Evolutionary conservation across 1,284 basidiomycete genomes (phyloP).

Genomic region (Macrocystidia cucumis): DNA sequence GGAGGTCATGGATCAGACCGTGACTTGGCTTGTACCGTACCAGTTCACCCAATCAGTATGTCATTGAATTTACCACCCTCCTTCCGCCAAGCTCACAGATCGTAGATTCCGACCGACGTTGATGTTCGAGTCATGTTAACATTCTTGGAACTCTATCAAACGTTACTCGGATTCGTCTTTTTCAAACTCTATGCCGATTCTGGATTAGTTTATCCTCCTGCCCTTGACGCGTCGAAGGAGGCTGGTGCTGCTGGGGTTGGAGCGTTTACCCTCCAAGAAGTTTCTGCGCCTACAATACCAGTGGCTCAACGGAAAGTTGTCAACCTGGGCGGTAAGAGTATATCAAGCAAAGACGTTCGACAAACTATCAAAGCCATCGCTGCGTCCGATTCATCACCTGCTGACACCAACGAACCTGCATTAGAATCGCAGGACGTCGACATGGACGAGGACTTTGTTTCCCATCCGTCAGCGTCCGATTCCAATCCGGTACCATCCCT

Average conservation of each 20-base stretch:
- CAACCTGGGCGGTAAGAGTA: conserved; percentile 46
- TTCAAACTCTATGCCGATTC: conserved; percentile 98
- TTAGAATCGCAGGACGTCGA: too few relatives aligned
- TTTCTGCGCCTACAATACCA: conserved; percentile 22
- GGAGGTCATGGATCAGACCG: conserved; percentile 85
- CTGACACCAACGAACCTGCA: too few relatives aligned
- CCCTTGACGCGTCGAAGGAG: conserved; percentile 80
- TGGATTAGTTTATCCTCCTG: conserved; percentile 92
- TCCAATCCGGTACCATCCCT: conserved; percentile 47
- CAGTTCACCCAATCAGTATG: conserved; percentile 93
- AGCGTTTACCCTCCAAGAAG: conserved; percentile 77
- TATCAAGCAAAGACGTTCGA: conserved; percentile 64
- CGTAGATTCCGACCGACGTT: conserved; percentile 89
- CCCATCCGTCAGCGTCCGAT: conserved; percentile 56
- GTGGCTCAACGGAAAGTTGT: conserved; percentile 32
- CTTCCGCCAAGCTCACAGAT: conserved; percentile 4
- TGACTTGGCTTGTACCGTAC: conserved; percentile 98
- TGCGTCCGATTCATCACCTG: conserved; percentile 24
- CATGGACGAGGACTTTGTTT: conserved; percentile 68
- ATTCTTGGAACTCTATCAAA: conserved; percentile 98
- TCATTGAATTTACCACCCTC: conserved; percentile 11
- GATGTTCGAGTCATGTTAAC: conserved; percentile 98
- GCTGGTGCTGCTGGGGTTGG: conserved; percentile 87
- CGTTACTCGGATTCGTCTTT: conserved; percentile 90
- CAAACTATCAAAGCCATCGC: conserved; percentile 66